Base-by-base conservation (phyloP, 768 basidiomycete species). In the Coprinellus aureogranulatus region DNA sequence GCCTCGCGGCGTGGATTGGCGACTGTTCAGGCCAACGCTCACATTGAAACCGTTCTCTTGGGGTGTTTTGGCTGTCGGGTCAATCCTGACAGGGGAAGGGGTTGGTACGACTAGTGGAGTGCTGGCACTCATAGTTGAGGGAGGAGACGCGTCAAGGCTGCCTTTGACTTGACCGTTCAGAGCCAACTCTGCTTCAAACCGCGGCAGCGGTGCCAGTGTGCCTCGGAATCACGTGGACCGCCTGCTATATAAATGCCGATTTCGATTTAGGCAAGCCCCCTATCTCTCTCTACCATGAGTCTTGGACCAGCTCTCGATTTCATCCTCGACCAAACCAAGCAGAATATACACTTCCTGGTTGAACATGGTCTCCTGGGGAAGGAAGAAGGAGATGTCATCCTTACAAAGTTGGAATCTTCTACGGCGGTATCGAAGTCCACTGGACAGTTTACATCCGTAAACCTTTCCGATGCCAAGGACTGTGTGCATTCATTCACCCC, bases 311-410 rank as follows among this genome's bases (percentile, higher is more conserved):
- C 57, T 25, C 49, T 86, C 5, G 75, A 76, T 8, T 85, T 85
- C 64, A 68, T 88, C 56, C 61, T 84, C 42, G 70, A 74, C 40
- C 85, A 84, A 60, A 79, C 84, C n/a, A 75, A 78, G 55, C 73
- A 78, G 42, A 81, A 86, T 51, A 67, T 88, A 31, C 74, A 80
- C 10, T 82, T 87, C 58, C 78, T 88, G 9, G 70, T 78, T 1
- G 68, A 75, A 1, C 77, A 84, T 52, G 72, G 75, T 44, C 75
- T 80, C 41, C 70, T 88, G 48, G 73, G 82, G 1, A 25, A 67
- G 4, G 67, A 72, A 20, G 83, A 85, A 57, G 81, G 75, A 1
- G 68, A 66, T 4, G 65, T 72, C 23, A 81, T 87, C 59, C 67
- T 83, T 6, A 62, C 73, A 14, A 81, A 77, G 64, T 74, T 87